Evolutionary conservation across 2,329 filamentous ascomycete species (phyloP).

Genomic region (Bimuria novae-zelandiae): DNA sequence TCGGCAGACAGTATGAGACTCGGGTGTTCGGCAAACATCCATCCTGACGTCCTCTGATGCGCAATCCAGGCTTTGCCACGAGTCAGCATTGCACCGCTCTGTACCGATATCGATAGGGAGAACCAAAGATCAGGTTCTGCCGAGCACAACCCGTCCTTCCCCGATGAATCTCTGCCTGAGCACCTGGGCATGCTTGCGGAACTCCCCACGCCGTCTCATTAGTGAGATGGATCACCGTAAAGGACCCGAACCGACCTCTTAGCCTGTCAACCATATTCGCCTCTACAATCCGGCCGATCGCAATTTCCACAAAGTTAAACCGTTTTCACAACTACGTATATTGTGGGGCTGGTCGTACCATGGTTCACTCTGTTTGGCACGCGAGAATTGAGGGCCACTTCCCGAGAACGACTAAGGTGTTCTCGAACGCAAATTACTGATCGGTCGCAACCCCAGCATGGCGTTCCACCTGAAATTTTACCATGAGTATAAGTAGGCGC

Average conservation of each 20-base stretch:
- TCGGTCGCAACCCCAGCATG: neutral
- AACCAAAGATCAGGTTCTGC: neutral
- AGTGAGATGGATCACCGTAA: neutral
- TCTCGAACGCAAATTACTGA: slow-evolving; percentile 5
- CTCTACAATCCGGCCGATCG: neutral
- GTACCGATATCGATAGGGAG: slow-evolving; percentile 1
- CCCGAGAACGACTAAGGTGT: slow-evolving; percentile 3
- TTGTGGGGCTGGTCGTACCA: neutral
- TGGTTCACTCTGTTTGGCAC: neutral
- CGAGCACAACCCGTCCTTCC: neutral
- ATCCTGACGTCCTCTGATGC: neutral
- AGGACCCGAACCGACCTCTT: neutral
- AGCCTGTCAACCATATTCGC: slow-evolving; percentile 3
- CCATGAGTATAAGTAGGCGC: neutral
- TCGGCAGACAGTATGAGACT: neutral
- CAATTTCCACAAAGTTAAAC: slow-evolving; percentile 1
- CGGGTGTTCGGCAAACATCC: neutral
- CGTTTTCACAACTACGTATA: neutral
- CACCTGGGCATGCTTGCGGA: neutral
- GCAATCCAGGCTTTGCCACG: neutral
- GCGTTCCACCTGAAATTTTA: neutral
- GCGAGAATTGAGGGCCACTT: slow-evolving; percentile 1
- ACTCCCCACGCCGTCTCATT: neutral
- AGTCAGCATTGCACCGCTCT: neutral
- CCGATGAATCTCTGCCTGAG: neutral